Percentiles rank a stretch among this genome's conserved stretches.
Conservation (phyloP, 2,329 filamentous ascomycete species). For the Bipolaris gigantea region DNA sequence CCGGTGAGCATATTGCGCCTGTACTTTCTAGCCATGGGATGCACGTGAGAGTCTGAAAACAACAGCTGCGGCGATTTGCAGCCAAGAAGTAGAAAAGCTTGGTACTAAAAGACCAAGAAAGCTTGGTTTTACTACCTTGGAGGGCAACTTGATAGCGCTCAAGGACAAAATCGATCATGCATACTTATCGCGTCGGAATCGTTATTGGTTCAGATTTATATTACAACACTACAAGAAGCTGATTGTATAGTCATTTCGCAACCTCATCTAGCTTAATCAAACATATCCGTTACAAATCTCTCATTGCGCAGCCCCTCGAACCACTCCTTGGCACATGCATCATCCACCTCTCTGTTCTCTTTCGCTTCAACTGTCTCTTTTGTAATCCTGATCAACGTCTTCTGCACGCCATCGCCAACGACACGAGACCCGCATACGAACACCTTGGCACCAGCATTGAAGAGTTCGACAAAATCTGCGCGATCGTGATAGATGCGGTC, state of each 20-base stretch:
- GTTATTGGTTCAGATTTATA: no score
- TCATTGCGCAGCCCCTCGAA: slow-evolving; percentile 51
- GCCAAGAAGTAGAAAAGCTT: no score
- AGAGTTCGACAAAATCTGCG: slow-evolving; percentile 50
- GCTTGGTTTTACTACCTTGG: no score
- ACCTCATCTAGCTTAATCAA: not conserved
- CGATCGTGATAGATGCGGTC: slow-evolving; percentile 55
- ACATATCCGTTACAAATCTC: slow-evolving; percentile 27
- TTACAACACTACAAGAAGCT: no score
- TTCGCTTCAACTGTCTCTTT: slow-evolving; percentile 47
- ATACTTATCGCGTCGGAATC: no score
- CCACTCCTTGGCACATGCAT: slow-evolving; percentile 50
- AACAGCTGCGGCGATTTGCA: no score
- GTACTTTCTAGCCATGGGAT: no score
- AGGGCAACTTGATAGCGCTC: no score
- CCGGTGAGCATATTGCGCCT: no score
- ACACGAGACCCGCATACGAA: slow-evolving; percentile 65
- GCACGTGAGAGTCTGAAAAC: no score
- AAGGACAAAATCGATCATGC: no score
- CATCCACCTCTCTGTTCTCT: slow-evolving; percentile 41
- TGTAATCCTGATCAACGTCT: slow-evolving; percentile 48
- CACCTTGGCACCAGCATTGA: slow-evolving; percentile 56
- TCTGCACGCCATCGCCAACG: slow-evolving; percentile 51
- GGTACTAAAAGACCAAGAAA: no score
- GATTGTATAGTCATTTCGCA: not conserved